phyloP scores from a whole-genome alignment of 768 basidiomycete genomes.

The Vararia minispora region DNA sequence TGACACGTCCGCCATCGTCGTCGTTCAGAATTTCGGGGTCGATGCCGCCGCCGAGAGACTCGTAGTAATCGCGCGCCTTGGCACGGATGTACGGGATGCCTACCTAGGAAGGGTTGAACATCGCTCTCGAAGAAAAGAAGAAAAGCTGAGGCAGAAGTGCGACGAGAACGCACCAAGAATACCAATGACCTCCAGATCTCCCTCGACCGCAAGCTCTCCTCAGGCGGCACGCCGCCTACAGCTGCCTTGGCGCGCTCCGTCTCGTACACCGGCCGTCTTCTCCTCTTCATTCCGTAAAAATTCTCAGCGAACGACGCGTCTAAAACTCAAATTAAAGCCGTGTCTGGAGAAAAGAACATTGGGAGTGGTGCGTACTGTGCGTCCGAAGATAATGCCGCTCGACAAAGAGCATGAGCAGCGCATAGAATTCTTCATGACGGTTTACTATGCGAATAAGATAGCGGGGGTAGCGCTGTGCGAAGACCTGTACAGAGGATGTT shows the following conservation, averaged over 20 bases:
- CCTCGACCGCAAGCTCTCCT: constrained; percentile 50
- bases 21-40: constrained; percentile 57
- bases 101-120: constrained; percentile 34
- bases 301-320: constrained; percentile 93
- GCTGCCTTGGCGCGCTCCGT: constrained; percentile 57
- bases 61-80: constrained; percentile 84
- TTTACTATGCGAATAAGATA: constrained; percentile 88
- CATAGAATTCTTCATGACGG: constrained; percentile 94
- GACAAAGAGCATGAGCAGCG: constrained; percentile 76
- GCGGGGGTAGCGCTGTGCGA: constrained; percentile 89
- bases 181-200: constrained; percentile 73
- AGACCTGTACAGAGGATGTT: constrained; percentile 43
- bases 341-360: not conserved
- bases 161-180: constrained; percentile 52
- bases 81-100: constrained; percentile 84
- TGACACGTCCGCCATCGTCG: constrained; percentile 30
- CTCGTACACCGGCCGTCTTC: constrained; percentile 60
- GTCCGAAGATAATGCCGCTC: constrained; percentile 85
- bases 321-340: constrained; percentile 19
- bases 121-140: constrained; percentile 4
- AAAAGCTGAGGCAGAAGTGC: not conserved
- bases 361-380: constrained; percentile 45
- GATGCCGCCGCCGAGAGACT: constrained; percentile 76
- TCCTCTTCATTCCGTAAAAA: constrained; percentile 86
- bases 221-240: constrained; percentile 49